A percentile compares a stretch with the other conserved stretches of the same genome.
Evolutionary conservation across 2,329 filamentous ascomycete genomes (phyloP).

Genomic region (Trichoderma sp.): DNA sequence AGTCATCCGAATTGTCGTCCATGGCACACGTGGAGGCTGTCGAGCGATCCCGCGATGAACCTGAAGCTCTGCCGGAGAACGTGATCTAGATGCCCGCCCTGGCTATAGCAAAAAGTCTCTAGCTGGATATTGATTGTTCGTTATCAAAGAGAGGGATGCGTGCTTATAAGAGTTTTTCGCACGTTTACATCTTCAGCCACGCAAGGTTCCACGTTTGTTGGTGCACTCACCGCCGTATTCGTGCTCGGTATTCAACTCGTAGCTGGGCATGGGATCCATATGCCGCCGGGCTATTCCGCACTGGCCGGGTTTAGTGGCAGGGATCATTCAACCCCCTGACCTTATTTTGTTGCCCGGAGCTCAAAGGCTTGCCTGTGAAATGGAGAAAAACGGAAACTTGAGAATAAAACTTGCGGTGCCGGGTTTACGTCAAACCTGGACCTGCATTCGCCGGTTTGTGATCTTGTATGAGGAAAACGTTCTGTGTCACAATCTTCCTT

Average conservation of each 20-base stretch:
- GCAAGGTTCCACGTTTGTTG: background rate
- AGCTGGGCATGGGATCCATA: background rate
- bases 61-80: background rate
- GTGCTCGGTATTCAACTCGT: slow-evolving; percentile 15
- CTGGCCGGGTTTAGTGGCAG: background rate
- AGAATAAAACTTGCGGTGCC: no score
- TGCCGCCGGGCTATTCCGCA: slow-evolving; percentile 17
- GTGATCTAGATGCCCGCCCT: no score
- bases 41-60: background rate
- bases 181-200: background rate
- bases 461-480: no score
- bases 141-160: no score
- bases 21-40: background rate
- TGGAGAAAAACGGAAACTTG: no score
- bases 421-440: background rate
- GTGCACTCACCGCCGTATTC: slow-evolving; percentile 14
- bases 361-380: background rate
- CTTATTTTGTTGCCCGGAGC: background rate
- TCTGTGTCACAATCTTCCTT: no score
- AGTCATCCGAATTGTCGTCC: slow-evolving; percentile 1
- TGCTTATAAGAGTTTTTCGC: no score
- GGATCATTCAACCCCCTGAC: slow-evolving; percentile 10
- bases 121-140: no score
- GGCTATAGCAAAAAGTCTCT: no score
- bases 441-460: no score